phyloP scores from a whole-genome alignment of 192 early-diverging fungal genomes.

The Radiomyces spectabilis region DNA sequence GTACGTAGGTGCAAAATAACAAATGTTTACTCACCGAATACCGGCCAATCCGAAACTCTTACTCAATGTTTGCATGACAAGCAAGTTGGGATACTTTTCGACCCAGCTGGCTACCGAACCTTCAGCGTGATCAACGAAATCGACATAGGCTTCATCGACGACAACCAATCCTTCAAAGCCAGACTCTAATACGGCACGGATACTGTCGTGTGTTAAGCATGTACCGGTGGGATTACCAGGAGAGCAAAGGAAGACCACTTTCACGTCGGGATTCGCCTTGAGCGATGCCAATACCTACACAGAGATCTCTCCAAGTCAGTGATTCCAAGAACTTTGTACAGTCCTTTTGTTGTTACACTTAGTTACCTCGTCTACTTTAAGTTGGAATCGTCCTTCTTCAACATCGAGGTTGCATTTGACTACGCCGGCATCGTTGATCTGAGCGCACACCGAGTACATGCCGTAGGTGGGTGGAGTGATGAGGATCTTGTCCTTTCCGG shows the following conservation, averaged over 20 bases:
- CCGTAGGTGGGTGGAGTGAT: conserved; percentile 98
- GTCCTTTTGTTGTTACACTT: not conserved
- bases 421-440: conserved; percentile 90
- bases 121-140: conserved; percentile 73
- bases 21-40: conserved; percentile 56
- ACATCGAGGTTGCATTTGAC: conserved; percentile 81
- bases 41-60: conserved; percentile 99
- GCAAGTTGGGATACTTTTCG: conserved; percentile 78
- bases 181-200: conserved; percentile 57
- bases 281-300: conserved; percentile 36
- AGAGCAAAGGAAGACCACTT: conserved; percentile 92
- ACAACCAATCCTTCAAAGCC: conserved; percentile 84
- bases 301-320: no score
- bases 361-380: conserved; percentile 52
- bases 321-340: no score
- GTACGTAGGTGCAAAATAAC: no score
- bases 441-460: conserved; percentile 93
- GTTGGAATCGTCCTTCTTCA: conserved; percentile 59
- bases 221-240: conserved; percentile 99
- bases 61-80: conserved; percentile 97
- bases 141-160: conserved; percentile 98
- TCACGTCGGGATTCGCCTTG: conserved; percentile 68
- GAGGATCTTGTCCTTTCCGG: conserved; percentile 86
- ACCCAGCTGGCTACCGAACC: conserved; percentile 76
- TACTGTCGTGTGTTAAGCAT: conserved; percentile 57